Conservation (phyloP, 108 stramenopile genomes). For the Skeletonema grethae region DNA sequence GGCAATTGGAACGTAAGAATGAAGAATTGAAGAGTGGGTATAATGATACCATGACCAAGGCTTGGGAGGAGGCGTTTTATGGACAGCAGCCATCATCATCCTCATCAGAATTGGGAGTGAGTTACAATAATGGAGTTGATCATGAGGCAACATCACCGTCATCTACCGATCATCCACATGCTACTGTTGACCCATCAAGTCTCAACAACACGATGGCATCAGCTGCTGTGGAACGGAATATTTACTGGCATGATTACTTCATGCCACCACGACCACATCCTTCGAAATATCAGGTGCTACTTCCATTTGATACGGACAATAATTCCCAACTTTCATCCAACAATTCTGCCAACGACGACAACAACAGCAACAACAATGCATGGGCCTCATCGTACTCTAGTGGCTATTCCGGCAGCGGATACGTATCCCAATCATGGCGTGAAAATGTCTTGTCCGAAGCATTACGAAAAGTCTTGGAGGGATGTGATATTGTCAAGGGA, state of each 20-base stretch:
- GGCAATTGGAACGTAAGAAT: constrained; percentile 41
- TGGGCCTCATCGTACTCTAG: constrained; percentile 28
- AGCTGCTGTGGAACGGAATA: constrained; percentile 11
- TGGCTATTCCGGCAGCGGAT: constrained; percentile 12
- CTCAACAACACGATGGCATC: neutral
- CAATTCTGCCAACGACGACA: neutral
- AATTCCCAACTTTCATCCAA: constrained; percentile 26
- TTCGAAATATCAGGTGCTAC: constrained; percentile 51
- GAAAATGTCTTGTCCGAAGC: constrained; percentile 56
- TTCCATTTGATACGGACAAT: constrained; percentile 40
- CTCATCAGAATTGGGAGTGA: too few relatives aligned
- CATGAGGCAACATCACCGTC: neutral
- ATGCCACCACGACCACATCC: constrained; percentile 65
- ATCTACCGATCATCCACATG: neutral
- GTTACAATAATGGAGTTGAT: neutral
- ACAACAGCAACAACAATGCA: neutral
- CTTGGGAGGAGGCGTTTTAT: constrained; percentile 46
- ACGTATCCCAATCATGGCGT: constrained; percentile 33
- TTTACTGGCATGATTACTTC: constrained; percentile 69
- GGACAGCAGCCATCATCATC: neutral
- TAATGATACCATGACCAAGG: constrained; percentile 18
- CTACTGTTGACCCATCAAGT: constrained; percentile 7
- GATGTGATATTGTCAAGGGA: constrained; percentile 69
- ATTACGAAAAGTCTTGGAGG: constrained; percentile 68
- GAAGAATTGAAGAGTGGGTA: constrained; percentile 29